Percentiles rank a stretch among this genome's conserved stretches.
Evolutionary conservation across 2,329 filamentous ascomycete species (phyloP).

Genomic region (Colletotrichum sp.): DNA sequence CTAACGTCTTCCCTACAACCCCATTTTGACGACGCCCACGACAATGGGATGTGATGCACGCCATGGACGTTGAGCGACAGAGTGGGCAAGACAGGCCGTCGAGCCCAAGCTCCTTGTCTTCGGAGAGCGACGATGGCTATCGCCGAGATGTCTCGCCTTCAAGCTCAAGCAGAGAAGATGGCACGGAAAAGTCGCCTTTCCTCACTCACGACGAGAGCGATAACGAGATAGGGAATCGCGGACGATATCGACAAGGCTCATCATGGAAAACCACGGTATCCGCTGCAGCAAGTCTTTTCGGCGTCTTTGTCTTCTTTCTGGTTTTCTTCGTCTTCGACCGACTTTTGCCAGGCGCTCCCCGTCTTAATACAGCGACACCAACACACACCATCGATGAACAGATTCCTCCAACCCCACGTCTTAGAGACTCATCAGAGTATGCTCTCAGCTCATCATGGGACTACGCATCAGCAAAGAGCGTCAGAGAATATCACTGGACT

Average conservation of each 20-base stretch:
- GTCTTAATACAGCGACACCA: neutral
- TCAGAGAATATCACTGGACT: constrained; percentile 65
- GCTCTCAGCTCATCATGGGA: constrained; percentile 64
- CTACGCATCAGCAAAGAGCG: constrained; percentile 49
- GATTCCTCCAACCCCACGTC: constrained; percentile 18
- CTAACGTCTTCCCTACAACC: neutral
- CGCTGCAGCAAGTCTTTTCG: neutral
- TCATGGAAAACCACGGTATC: neutral
- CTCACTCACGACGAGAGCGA: neutral
- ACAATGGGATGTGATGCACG: neutral
- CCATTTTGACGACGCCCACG: neutral
- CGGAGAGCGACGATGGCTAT: neutral
- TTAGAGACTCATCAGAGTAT: constrained; percentile 53
- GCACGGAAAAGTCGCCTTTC: constrained; percentile 12
- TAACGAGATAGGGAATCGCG: neutral
- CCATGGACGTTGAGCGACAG: constrained; percentile 5
- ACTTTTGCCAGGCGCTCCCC: neutral
- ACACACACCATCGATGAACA: neutral
- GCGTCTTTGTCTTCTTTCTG: neutral
- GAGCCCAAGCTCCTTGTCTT: neutral
- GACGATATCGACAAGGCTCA: neutral
- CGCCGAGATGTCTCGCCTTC: neutral
- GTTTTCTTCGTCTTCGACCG: neutral
- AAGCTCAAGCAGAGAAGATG: neutral
- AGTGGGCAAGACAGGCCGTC: neutral